Percentiles rank a stretch among this genome's conserved stretches.
phyloP scores from a whole-genome alignment of 164 flowering plant genomes.

The Paratinospora sagittata region DNA sequence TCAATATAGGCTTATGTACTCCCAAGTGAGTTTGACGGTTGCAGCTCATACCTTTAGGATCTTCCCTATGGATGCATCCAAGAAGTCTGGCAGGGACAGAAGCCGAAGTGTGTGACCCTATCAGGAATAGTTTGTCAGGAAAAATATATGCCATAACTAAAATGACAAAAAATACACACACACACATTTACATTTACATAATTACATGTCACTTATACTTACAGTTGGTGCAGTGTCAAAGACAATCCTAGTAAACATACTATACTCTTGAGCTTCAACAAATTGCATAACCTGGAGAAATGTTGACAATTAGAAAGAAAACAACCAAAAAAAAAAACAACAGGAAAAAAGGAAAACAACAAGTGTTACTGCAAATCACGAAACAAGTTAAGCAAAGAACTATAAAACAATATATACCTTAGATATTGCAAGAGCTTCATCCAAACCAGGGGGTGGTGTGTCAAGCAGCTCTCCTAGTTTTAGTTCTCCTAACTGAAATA shows the following conservation, averaged over 20 bases:
- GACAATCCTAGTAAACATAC: slow-evolving; percentile 69
- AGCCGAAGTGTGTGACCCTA: slow-evolving; percentile 96
- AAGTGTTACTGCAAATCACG: background rate
- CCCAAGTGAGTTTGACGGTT: slow-evolving; percentile 2
- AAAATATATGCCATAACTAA: background rate
- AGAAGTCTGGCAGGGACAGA: slow-evolving; percentile 85
- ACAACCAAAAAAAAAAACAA: background rate
- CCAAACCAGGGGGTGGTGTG: slow-evolving; percentile 95
- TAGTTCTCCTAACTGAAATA: slow-evolving; percentile 67
- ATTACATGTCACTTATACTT: slow-evolving; percentile 20
- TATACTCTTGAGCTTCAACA: slow-evolving; percentile 73
- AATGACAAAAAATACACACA: background rate
- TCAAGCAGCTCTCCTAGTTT: slow-evolving; percentile 94
- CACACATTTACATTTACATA: too few species aligned
- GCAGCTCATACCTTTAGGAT: slow-evolving; percentile 60
- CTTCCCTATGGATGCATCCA: slow-evolving; percentile 91
- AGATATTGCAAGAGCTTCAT: slow-evolving; percentile 95
- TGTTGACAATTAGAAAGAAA: slow-evolving; percentile 3
- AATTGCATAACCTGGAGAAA: slow-evolving; percentile 82
- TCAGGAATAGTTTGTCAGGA: slow-evolving; percentile 5
- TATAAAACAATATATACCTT: slow-evolving; percentile 38
- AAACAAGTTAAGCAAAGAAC: background rate
- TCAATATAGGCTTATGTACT: background rate
- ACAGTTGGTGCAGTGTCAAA: slow-evolving; percentile 99
- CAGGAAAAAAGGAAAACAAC: background rate